These are phyloP conservation scores for Zopfia rhizophila DNA, from an alignment of 2,329 filamentous ascomycete genomes.

Conservation along the genomic window DNA sequence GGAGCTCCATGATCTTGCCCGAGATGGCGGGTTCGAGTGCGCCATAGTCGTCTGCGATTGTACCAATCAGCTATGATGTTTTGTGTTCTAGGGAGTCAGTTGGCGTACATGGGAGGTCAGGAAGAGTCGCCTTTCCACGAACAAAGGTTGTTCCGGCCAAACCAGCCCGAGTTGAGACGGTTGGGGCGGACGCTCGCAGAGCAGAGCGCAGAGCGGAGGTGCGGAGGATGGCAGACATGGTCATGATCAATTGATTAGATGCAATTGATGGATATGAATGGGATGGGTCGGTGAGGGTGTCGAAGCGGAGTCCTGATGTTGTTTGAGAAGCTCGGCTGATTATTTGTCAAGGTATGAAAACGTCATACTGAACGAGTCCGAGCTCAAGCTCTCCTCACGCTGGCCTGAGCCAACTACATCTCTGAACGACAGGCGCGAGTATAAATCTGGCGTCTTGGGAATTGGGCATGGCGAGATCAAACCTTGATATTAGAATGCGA, in stretches of 20 bases:
- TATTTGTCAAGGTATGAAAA: too few relatives aligned
- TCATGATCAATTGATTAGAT: constrained; percentile 39
- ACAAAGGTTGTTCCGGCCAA: constrained; percentile 80
- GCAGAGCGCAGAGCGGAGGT: constrained; percentile 76
- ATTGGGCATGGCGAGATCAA: too few relatives aligned
- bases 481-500: too few relatives aligned
- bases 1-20: constrained; percentile 94
- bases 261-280: constrained; percentile 33
- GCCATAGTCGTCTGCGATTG: constrained; percentile 85
- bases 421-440: too few relatives aligned
- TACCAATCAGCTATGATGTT: constrained; percentile 3
- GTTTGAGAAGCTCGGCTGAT: constrained; percentile 1
- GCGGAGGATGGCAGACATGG: constrained; percentile 81
- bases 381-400: constrained; percentile 16
- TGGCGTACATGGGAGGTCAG: constrained; percentile 79
- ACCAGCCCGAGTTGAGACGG: constrained; percentile 68
- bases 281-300: not conserved
- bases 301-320: constrained; percentile 12
- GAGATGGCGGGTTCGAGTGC: constrained; percentile 88
- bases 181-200: constrained; percentile 73
- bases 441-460: too few relatives aligned
- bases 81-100: not conserved
- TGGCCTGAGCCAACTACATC: not conserved
- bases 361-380: constrained; percentile 19
- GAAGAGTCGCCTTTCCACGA: constrained; percentile 90